phyloP scores from a whole-genome alignment of 1,139 yeast genomes.

The Pichia sp. region DNA sequence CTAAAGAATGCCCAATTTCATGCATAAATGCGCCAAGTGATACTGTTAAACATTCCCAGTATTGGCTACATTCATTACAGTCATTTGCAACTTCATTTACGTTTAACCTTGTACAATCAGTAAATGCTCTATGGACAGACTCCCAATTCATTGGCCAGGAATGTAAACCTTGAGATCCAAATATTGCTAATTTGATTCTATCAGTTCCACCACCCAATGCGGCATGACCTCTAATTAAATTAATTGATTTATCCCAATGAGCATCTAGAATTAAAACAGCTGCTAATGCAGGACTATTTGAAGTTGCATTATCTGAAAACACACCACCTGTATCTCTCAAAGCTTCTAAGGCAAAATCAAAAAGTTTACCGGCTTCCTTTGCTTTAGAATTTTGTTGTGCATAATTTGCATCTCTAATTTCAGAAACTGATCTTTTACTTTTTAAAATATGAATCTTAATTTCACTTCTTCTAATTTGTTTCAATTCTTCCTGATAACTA shows the following conservation, averaged over 20 bases:
- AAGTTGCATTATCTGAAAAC: slow-evolving; percentile 38
- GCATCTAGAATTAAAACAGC: slow-evolving; percentile 83
- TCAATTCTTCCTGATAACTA: slow-evolving; percentile 36
- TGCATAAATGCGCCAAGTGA: slow-evolving; percentile 94
- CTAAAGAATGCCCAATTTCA: slow-evolving; percentile 85
- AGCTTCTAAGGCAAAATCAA: slow-evolving; percentile 72
- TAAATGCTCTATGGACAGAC: slow-evolving; percentile 57
- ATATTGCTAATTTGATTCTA: slow-evolving; percentile 70
- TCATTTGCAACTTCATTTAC: slow-evolving; percentile 81
- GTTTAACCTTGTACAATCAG: slow-evolving; percentile 62
- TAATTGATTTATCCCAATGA: slow-evolving; percentile 61
- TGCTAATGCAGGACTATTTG: slow-evolving; percentile 54
- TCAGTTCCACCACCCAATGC: slow-evolving; percentile 88
- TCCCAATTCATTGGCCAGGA: slow-evolving; percentile 84
- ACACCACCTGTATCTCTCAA: slow-evolving; percentile 50
- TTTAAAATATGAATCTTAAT: slow-evolving; percentile 72
- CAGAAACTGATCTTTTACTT: slow-evolving; percentile 58
- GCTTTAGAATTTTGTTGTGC: slow-evolving; percentile 87
- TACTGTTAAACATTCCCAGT: slow-evolving; percentile 84
- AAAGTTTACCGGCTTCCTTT: slow-evolving; percentile 65
- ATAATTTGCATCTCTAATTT: slow-evolving; percentile 67
- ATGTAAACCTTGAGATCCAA: slow-evolving; percentile 89
- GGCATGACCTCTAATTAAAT: slow-evolving; percentile 78
- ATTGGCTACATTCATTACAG: slow-evolving; percentile 71
- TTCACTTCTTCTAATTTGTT: slow-evolving; percentile 43